Conservation (phyloP, 495 filamentous ascomycete genomes). For the Aspergillus sclerotioniger region DNA sequence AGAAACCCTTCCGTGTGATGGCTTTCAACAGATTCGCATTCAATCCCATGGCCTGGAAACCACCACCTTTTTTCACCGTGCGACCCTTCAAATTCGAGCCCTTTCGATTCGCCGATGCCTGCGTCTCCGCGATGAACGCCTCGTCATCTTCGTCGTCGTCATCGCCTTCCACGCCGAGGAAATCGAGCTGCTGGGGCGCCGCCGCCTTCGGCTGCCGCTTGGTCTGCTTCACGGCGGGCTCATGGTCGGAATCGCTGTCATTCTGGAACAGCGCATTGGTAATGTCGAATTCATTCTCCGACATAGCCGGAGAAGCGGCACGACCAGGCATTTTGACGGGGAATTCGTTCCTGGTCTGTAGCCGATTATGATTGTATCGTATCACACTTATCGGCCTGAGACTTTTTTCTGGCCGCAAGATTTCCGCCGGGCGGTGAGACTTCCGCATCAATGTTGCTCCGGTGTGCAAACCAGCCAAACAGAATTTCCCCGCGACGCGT, state of each 20-base stretch:
- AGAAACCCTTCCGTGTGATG: conserved; percentile 90
- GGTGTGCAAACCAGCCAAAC: conserved; percentile 37
- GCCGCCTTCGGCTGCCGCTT: conserved; percentile 36
- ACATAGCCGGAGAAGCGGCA: conserved; percentile 74
- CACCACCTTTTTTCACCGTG: conserved; percentile 87
- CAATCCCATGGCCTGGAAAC: conserved; percentile 96
- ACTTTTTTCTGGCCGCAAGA: conserved; percentile 23
- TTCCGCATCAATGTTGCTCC: conserved; percentile 26
- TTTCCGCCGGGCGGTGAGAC: conserved; percentile 36
- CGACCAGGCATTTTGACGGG: conserved; percentile 52
- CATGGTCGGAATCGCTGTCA: conserved; percentile 51
- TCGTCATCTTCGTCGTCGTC: conserved; percentile 70
- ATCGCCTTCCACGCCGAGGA: conserved; percentile 38
- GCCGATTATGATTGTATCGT: background rate
- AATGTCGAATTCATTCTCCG: conserved; percentile 92
- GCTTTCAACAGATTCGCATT: conserved; percentile 79
- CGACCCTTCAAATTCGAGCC: conserved; percentile 75
- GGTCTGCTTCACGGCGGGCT: conserved; percentile 24
- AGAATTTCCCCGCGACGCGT: conserved; percentile 39
- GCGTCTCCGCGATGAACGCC: conserved; percentile 81
- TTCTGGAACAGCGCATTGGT: conserved; percentile 70
- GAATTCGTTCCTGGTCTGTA: background rate
- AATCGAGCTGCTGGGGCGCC: conserved; percentile 42
- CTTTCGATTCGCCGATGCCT: conserved; percentile 85
- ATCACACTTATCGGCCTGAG: conserved; percentile 13